Conservation (phyloP, 2,329 filamentous ascomycete genomes). For the Aureobasidium leucospermi region DNA sequence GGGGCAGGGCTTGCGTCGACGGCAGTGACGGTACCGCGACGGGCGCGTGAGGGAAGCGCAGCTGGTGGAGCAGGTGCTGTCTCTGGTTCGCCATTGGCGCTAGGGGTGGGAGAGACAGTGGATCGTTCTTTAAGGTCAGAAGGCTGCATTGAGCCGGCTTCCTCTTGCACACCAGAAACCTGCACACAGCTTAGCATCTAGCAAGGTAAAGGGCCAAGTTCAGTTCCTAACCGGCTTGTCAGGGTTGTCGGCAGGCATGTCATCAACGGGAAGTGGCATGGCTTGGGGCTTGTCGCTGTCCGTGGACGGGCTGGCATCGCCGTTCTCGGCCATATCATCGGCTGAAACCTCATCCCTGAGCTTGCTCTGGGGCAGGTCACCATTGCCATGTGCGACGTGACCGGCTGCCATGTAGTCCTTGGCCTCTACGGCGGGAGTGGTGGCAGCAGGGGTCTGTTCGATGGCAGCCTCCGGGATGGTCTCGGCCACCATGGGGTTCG, state of each 20-base stretch:
- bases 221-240: constrained; percentile 32
- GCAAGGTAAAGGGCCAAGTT: not conserved
- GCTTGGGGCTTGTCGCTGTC: not conserved
- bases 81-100: not conserved
- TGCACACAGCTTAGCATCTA: constrained; percentile 2
- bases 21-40: constrained; percentile 6
- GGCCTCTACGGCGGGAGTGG: constrained; percentile 26
- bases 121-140: constrained; percentile 18
- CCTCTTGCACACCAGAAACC: constrained; percentile 35
- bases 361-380: constrained; percentile 9
- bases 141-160: constrained; percentile 25
- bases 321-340: not conserved
- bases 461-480: constrained; percentile 37
- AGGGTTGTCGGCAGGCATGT: constrained; percentile 31
- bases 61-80: not conserved
- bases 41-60: constrained; percentile 14
- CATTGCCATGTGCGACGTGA: constrained; percentile 16
- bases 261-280: constrained; percentile 18
- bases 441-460: constrained; percentile 26
- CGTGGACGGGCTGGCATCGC: not conserved
- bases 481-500: constrained; percentile 30
- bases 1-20: not conserved
- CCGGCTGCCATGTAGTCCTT: constrained; percentile 21
- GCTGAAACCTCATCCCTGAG: not conserved
- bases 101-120: constrained; percentile 7